Evolutionary conservation across 805 yeast genomes (phyloP).

Genomic region (Wickerhamomyces ciferrii): DNA sequence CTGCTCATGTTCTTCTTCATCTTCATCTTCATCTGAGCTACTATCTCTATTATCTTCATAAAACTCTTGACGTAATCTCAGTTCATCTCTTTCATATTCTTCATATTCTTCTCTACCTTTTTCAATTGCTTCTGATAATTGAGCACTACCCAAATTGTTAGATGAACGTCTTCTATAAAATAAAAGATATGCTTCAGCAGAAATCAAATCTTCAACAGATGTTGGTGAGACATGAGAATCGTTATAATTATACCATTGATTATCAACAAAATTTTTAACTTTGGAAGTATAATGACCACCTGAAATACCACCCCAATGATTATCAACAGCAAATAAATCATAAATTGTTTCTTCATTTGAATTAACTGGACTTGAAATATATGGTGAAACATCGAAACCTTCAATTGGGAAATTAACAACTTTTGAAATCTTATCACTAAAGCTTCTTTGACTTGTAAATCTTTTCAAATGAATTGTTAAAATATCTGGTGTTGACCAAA

Average conservation of each 20-base stretch:
- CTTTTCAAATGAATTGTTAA: conserved; percentile 86
- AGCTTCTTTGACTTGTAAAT: conserved; percentile 76
- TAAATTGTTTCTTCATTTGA: conserved; percentile 41
- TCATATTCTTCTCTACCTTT: conserved; percentile 34
- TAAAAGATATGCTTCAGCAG: conserved; percentile 80
- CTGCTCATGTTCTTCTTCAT: conserved; percentile 2
- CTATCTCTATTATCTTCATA: conserved; percentile 22
- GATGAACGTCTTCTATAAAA: conserved; percentile 62
- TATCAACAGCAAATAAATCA: conserved; percentile 89
- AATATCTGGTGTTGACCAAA: conserved; percentile 94
- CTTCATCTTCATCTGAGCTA: conserved; percentile 14
- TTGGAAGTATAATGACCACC: conserved; percentile 97
- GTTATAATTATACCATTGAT: conserved; percentile 84
- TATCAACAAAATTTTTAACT: conserved; percentile 72
- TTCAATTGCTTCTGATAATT: conserved; percentile 33
- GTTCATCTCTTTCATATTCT: conserved; percentile 14
- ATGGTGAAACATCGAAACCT: conserved; percentile 67
- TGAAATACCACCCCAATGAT: conserved; percentile 93
- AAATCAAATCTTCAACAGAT: conserved; percentile 54
- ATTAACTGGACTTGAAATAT: conserved; percentile 34
- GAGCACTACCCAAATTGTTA: conserved; percentile 41
- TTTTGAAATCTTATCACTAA: conserved; percentile 85
- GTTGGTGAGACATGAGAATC: conserved; percentile 70
- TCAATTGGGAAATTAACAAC: conserved; percentile 84
- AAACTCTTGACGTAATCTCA: conserved; percentile 19